Evolutionary conservation across 1,284 basidiomycete genomes (phyloP).

Genomic region (Microbotryum violaceum): DNA sequence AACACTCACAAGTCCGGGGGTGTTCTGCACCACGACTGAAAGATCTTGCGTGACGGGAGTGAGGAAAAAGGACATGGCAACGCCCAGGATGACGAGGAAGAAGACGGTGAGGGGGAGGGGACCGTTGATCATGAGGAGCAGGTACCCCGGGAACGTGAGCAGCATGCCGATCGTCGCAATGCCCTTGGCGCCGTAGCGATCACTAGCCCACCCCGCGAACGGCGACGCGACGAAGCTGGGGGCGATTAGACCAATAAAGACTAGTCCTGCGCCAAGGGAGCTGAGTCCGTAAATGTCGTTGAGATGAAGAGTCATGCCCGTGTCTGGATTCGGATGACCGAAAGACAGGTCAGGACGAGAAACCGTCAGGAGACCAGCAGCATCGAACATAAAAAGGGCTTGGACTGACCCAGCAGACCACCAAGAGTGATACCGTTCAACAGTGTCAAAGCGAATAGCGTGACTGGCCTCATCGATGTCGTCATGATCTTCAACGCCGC

Average conservation of each 20-base stretch:
- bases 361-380: neutral
- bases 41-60: constrained; percentile 25
- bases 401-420: constrained; percentile 22
- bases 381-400: too few relatives aligned
- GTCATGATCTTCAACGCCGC: constrained; percentile 6
- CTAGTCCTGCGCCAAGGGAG: constrained; percentile 30
- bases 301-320: constrained; percentile 16
- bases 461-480: constrained; percentile 12
- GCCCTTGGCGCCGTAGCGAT: constrained; percentile 28
- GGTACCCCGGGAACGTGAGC: constrained; percentile 17
- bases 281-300: constrained; percentile 24
- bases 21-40: constrained; percentile 9
- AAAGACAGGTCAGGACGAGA: neutral
- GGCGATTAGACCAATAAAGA: constrained; percentile 30
- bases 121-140: constrained; percentile 29
- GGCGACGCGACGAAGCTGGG: constrained; percentile 27
- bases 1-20: constrained; percentile 1
- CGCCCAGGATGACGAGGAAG: constrained; percentile 28
- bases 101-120: constrained; percentile 32
- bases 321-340: neutral
- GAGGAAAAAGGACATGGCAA: constrained; percentile 15
- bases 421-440: constrained; percentile 30
- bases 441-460: constrained; percentile 14
- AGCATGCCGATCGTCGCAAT: constrained; percentile 21
- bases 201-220: constrained; percentile 12